Base-by-base conservation (phyloP, 768 basidiomycete genomes). In the Lactarius vividus region DNA sequence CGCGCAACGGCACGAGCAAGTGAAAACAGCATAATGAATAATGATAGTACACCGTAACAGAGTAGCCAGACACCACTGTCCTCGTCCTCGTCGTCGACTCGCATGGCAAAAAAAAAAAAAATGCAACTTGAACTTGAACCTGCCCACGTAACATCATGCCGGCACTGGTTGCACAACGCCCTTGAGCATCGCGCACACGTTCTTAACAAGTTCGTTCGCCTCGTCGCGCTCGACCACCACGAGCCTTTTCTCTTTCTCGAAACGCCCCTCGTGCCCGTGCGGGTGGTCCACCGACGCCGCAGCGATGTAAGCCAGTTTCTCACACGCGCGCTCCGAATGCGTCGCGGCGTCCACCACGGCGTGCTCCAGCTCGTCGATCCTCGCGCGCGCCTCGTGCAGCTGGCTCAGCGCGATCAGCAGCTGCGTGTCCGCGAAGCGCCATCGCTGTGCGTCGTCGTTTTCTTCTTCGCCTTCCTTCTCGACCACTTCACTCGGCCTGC, bases 281-380 rank as follows among this genome's bases (percentile, higher is more conserved):
- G 59, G 20, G 15, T 65, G 46, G 10, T 29, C 46, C 8, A 29
- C 23, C n/a, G 63, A 5, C 9, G 26, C 57, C 2, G 49, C 16
- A 9, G 64, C 35, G 26, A 61, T 28, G 35, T 56, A 61, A 42
- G 64, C 31, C n/a, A 66, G 65, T 18, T 66, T 66, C 56, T 66
- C 65, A 9, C 56, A 46, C n/a, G 61, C 65, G 10, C 37, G 37
- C 39, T 58, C 65, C 3, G 65, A 66, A 40, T 66, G 65, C 39
- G 61, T 54, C 49, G 57, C 57, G 4, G 66, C 66, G 16, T 63
- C 40, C 1, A 23, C 42, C n/a, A 67, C 57, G 10, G 62, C 57
- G 10, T 39, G 57, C 35, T 67, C 66, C 10, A 67, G 66, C 66
- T 62, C 57, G 31, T 62, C 57, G 54, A 67, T 67, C 28, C 66